Evolutionary conservation across 164 flowering plant species (phyloP).

Genomic region (Hamamelis virginiana): DNA sequence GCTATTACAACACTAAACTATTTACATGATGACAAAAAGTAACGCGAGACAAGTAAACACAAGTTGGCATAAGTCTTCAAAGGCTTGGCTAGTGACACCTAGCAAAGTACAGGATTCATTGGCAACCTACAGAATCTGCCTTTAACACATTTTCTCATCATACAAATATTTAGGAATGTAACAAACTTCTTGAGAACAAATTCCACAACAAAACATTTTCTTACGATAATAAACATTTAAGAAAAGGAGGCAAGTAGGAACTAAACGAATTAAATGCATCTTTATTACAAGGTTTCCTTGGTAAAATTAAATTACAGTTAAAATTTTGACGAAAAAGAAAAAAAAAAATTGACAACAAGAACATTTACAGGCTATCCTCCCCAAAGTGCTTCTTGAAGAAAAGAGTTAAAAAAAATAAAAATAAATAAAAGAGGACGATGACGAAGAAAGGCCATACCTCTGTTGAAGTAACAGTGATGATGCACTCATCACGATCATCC

Average conservation of each 20-base stretch:
- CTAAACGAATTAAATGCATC: not conserved
- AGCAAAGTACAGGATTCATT: too few relatives aligned
- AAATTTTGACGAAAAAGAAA: too few relatives aligned
- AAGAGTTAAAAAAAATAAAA: not conserved
- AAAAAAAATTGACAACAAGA: too few relatives aligned
- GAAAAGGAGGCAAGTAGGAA: not conserved
- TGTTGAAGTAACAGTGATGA: constrained; percentile 63
- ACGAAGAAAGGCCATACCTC: constrained; percentile 51
- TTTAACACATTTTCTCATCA: too few relatives aligned
- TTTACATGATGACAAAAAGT: too few relatives aligned
- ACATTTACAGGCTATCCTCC: too few relatives aligned
- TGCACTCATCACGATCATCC: constrained; percentile 59
- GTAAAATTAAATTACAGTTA: not conserved
- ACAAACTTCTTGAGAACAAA: not conserved
- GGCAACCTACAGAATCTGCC: too few relatives aligned
- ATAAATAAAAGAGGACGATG: not conserved
- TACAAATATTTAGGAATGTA: not conserved
- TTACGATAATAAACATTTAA: not conserved
- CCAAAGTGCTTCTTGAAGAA: not conserved
- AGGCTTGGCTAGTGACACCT: too few relatives aligned
- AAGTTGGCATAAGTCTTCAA: too few relatives aligned
- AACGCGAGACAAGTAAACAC: too few relatives aligned
- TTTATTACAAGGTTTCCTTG: not conserved
- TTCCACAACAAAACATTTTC: not conserved
- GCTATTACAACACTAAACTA: too few relatives aligned